Conservation (phyloP, 1,284 basidiomycete species). For the Cutaneotrichosporon sp. region DNA sequence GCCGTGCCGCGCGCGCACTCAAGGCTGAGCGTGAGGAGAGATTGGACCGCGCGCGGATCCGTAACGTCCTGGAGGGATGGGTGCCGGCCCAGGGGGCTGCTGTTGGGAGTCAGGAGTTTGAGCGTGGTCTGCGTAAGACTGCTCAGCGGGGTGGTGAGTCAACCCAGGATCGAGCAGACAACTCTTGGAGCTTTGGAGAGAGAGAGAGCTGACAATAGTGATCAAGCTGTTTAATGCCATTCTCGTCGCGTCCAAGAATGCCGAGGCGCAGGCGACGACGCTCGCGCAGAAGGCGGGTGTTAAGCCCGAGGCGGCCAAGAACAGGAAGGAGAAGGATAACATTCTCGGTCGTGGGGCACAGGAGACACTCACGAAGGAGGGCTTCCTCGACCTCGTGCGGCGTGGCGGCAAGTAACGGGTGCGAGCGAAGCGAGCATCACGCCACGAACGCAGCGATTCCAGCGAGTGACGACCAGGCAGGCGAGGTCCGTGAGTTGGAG, state of each 20-base stretch:
- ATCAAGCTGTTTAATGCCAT: conserved; percentile 56
- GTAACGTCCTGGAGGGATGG: conserved; percentile 52
- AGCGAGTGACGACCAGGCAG: not conserved
- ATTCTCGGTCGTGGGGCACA: conserved; percentile 49
- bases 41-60: conserved; percentile 47
- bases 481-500: not conserved
- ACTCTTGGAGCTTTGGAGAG: not conserved
- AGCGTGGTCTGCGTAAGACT: conserved; percentile 51
- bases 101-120: conserved; percentile 51
- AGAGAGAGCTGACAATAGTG: conserved; percentile 32
- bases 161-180: too few relatives aligned
- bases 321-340: conserved; percentile 52
- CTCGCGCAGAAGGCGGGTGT: conserved; percentile 40
- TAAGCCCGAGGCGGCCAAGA: conserved; percentile 41
- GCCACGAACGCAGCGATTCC: too few relatives aligned
- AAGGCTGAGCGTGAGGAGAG: conserved; percentile 48
- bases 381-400: conserved; percentile 55
- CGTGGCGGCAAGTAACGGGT: conserved; percentile 11
- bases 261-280: conserved; percentile 36
- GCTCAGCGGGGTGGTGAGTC: conserved; percentile 54
- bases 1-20: conserved; percentile 35
- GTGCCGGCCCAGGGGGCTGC: conserved; percentile 32
- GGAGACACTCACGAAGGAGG: conserved; percentile 53
- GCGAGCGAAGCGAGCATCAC: not conserved
- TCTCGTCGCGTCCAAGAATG: conserved; percentile 47